Evolutionary conservation across 805 yeast genomes (phyloP).

Genomic region (Saccharomycopsis oosterbeekiorum): DNA sequence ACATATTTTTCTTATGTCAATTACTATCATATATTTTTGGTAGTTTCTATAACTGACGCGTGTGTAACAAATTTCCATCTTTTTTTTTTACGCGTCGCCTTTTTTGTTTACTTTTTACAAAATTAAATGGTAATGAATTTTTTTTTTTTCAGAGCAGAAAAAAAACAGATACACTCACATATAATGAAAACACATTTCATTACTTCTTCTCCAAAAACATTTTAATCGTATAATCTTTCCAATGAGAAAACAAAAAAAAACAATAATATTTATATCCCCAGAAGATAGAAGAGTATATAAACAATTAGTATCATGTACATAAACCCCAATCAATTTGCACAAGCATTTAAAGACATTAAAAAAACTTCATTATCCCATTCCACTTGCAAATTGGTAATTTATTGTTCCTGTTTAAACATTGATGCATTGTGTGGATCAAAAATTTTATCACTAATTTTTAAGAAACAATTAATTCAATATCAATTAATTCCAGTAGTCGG

Average conservation of each 20-base stretch:
- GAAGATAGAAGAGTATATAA: neutral
- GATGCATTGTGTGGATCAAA: constrained; percentile 89
- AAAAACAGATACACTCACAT: too few relatives aligned
- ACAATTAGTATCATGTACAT: constrained; percentile 52
- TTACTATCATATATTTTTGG: too few relatives aligned
- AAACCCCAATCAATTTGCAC: constrained; percentile 55
- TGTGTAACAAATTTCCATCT: too few relatives aligned
- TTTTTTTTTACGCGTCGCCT: too few relatives aligned
- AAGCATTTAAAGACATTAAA: constrained; percentile 58
- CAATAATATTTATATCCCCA: neutral
- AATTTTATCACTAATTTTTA: constrained; percentile 58
- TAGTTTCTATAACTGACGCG: too few relatives aligned
- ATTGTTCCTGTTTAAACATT: constrained; percentile 82
- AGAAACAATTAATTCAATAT: constrained; percentile 75
- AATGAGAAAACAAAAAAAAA: neutral
- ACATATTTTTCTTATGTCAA: too few relatives aligned
- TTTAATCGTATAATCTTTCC: too few relatives aligned
- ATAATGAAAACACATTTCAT: too few relatives aligned
- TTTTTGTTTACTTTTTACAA: too few relatives aligned
- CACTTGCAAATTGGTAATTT: constrained; percentile 79
- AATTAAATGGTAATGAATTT: too few relatives aligned
- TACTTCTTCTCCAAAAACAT: neutral
- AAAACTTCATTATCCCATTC: constrained; percentile 77
- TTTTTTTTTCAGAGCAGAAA: too few relatives aligned
- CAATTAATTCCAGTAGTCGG: constrained; percentile 93